phyloP scores from a whole-genome alignment of 2,329 filamentous ascomycete genomes.

The Alternaria viburni region DNA sequence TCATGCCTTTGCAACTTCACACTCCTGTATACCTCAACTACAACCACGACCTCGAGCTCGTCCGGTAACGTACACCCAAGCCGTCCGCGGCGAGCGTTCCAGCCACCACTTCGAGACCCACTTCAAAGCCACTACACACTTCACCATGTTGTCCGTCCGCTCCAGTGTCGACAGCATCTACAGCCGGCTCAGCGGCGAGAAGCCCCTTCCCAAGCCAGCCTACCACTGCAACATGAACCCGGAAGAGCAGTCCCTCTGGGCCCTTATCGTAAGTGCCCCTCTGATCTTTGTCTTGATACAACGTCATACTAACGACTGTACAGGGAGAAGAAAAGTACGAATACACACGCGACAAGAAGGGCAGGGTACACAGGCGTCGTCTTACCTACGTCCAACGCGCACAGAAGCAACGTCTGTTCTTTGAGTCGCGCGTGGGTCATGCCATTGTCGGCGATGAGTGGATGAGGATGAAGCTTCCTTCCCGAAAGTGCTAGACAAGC shows the following conservation, averaged over 20 bases:
- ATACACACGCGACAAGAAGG: constrained; percentile 14
- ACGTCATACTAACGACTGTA: background rate
- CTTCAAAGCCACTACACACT: background rate
- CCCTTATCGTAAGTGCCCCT: constrained; percentile 21
- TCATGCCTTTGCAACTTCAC: background rate
- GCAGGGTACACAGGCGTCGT: constrained; percentile 21
- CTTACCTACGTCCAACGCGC: constrained; percentile 17
- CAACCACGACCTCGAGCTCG: constrained; percentile 1
- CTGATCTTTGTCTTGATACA: background rate
- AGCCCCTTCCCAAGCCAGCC: constrained; percentile 21
- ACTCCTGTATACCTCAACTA: background rate
- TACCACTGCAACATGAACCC: constrained; percentile 31
- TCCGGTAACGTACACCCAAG: constrained; percentile 6
- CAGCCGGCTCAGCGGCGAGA: constrained; percentile 23
- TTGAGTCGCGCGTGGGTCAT: constrained; percentile 25
- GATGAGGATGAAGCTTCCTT: constrained; percentile 28
- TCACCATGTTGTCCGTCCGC: constrained; percentile 20
- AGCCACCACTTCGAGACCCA: background rate
- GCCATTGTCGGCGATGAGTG: constrained; percentile 31
- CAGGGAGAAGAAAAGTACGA: constrained; percentile 26
- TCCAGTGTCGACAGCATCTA: constrained; percentile 16
- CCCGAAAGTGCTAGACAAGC: constrained; percentile 9
- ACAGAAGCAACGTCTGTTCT: constrained; percentile 23
- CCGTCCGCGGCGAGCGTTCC: constrained; percentile 8
- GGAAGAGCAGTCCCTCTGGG: constrained; percentile 23